These are phyloP conservation scores for thale cress (Arabidopsis thaliana) DNA, from an alignment of 345 rosid species.

Conservation along the genomic window TAIR10.1 NC_003076.8:24108501-24109000, in stretches of 20 bases:
- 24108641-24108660: conserved; percentile 10
- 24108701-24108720: conserved; percentile 96
- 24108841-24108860: no score
- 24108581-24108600: conserved; percentile 83
- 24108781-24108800: not conserved
- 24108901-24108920: not conserved
- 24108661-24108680: conserved; percentile 5
- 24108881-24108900: conserved; percentile 12
- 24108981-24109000: conserved; percentile 77
- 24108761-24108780: conserved; percentile 66
- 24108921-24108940: conserved; percentile 15
- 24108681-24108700: conserved; percentile 66
- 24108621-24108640: conserved; percentile 10
- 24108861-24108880: not conserved
- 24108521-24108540: conserved; percentile 91
- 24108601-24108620: conserved; percentile 37
- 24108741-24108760: conserved; percentile 96
- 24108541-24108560: conserved; percentile 78
- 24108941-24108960: conserved; percentile 14
- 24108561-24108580: conserved; percentile 81
- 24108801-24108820: not conserved
- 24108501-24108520: conserved; percentile 87
- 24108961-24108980: conserved; percentile 54
- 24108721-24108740: conserved; percentile 95
- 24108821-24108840: not conserved